A percentile compares a stretch with the other conserved stretches of the same genome.
phyloP scores from a whole-genome alignment of 2,329 filamentous ascomycete genomes.

The Arthrobotrys conoides region DNA sequence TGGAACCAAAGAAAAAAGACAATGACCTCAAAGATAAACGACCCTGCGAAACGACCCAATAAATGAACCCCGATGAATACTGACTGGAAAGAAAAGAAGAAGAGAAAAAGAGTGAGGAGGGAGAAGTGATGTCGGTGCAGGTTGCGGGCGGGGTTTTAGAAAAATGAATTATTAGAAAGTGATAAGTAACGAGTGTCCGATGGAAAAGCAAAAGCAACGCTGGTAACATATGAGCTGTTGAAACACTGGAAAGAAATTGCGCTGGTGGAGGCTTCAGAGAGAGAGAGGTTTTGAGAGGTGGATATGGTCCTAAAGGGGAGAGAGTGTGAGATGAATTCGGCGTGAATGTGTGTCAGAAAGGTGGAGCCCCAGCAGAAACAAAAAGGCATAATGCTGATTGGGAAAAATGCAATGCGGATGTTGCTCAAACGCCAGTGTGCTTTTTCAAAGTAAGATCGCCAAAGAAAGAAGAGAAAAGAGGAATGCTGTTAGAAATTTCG shows the following conservation, averaged over 20 bases:
- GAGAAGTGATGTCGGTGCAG: background rate
- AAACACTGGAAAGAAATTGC: background rate
- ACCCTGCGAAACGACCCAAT: background rate
- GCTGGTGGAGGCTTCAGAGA: conserved; percentile 5
- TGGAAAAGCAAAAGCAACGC: conserved; percentile 1
- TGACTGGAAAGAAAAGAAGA: conserved; percentile 6
- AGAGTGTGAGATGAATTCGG: background rate
- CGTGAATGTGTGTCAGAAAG: conserved; percentile 4
- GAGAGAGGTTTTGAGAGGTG: background rate
- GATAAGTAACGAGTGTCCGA: conserved; percentile 7
- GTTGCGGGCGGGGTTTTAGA: conserved; percentile 4
- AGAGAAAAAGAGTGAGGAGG: background rate
- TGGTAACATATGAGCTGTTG: conserved; percentile 20
- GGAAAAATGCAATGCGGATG: conserved; percentile 41
- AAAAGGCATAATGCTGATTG: conserved; percentile 20
- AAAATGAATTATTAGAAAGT: conserved; percentile 19
- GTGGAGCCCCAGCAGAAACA: background rate
- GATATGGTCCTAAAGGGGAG: background rate
- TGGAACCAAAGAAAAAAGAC: background rate
- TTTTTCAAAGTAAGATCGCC: conserved; percentile 45
- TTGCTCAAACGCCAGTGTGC: conserved; percentile 54
- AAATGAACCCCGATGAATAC: conserved; percentile 20
- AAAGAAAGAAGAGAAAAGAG: conserved; percentile 46
- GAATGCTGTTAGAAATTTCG: conserved; percentile 28
- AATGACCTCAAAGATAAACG: background rate